Conservation (phyloP, 345 rosid species). For the Cardamine occulta region DNA sequence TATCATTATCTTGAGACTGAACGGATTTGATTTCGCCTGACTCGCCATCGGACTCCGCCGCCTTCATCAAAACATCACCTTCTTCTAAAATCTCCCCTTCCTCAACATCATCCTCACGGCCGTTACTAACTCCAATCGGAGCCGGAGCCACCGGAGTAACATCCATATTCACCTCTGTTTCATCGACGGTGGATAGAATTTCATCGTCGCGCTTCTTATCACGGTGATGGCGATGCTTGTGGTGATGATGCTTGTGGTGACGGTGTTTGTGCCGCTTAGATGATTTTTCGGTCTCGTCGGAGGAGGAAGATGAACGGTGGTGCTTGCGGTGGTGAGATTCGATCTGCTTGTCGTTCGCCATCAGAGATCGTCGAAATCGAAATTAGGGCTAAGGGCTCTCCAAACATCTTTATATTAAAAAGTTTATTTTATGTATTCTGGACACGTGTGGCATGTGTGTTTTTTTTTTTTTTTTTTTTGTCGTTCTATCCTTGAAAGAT, state of each 20-base stretch:
- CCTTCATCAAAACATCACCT: conserved; percentile 30
- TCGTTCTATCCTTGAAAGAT: too few species aligned
- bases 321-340: conserved; percentile 77
- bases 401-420: background rate
- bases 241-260: conserved; percentile 54
- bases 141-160: conserved; percentile 35
- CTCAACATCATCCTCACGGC: conserved; percentile 76
- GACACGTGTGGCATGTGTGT: background rate
- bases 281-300: conserved; percentile 62
- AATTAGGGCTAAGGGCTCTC: conserved; percentile 52
- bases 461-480: background rate
- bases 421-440: background rate
- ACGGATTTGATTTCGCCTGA: conserved; percentile 45
- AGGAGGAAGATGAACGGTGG: conserved; percentile 52
- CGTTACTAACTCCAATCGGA: conserved; percentile 32
- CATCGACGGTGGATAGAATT: conserved; percentile 40
- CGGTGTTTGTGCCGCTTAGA: conserved; percentile 84
- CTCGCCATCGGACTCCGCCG: conserved; percentile 42
- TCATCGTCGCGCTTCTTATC: conserved; percentile 67
- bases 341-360: conserved; percentile 55
- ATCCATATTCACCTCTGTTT: conserved; percentile 20
- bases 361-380: conserved; percentile 36
- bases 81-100: conserved; percentile 99
- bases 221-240: conserved; percentile 62
- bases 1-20: conserved; percentile 48